Base-by-base conservation (phyloP, 1,284 basidiomycete species). In the Cutaneotrichosporon cavernicola region DNA sequence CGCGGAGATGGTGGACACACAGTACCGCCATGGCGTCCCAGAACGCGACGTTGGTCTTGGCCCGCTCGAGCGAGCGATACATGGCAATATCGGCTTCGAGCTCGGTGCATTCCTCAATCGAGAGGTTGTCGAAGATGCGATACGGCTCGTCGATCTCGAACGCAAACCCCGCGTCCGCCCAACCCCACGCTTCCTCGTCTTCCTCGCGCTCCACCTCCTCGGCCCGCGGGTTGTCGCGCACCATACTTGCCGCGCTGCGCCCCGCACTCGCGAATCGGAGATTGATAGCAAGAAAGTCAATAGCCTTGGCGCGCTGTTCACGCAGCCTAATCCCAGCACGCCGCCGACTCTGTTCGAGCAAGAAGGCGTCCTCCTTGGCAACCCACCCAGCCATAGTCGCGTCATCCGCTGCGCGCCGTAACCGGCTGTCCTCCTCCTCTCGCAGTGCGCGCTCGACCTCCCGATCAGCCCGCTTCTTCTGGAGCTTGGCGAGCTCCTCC, bases 11-110 rank as follows among this genome's bases (percentile, higher is more conserved):
- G 78, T 97, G 91, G 75, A 95, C 90, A 80, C 94, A 97, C 2
- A 99, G 89, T 10, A 97, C 90, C 86, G 96, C 90, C 91, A 99
- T 96, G 71, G 96, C 91, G 65, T 93, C 91, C 97, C 97, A 99
- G 78, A 98, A 99, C 70, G 98, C 95, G 63, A 95, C 87, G 76
- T 96, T 95, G 47, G 87, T 82, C 14, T 92, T 88, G 21, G 86
- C 86, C 72, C 89, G 88, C 77, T 99, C 97, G 43, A 99, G 84
- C 8, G 87, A 85, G 50, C 98, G 84, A 76, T 98, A 97, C 75
- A 88, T 88, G 79, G 94, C 89, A 70, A 99, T 97, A 76, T 99
- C 96, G 58, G 91, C 88, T 69, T 97, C 90, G 22, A 99, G 83
- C 79, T 99, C 96, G 69, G 94, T 88, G 4, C 92, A 90, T 82